These are phyloP conservation scores for Paramecium pentaurelia DNA, from an alignment of 73 alveolate genomes.

Conservation along the genomic window DNA sequence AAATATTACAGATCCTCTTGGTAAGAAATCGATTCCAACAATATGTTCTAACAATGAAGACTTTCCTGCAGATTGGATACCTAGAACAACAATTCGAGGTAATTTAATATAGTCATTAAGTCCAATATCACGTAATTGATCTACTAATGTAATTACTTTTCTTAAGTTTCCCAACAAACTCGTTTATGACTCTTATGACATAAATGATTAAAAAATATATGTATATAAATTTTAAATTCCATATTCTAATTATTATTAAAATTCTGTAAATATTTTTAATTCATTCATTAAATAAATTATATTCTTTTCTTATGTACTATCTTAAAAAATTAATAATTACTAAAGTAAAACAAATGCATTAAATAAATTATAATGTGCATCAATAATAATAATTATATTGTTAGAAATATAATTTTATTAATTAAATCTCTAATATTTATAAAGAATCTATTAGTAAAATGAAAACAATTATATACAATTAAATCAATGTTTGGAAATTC, in stretches of 20 bases:
- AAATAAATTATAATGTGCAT: too few species aligned
- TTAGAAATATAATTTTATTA: too few species aligned
- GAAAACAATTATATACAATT: too few species aligned
- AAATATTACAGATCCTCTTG: slow-evolving; percentile 72
- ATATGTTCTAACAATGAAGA: slow-evolving; percentile 85
- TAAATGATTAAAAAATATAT: neutral
- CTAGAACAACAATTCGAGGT: slow-evolving; percentile 76
- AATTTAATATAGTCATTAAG: slow-evolving; percentile 68
- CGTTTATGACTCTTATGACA: neutral
- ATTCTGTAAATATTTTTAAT: neutral
- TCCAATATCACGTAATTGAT: slow-evolving; percentile 69
- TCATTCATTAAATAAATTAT: too few species aligned
- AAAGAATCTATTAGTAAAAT: too few species aligned
- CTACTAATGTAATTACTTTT: slow-evolving; percentile 52
- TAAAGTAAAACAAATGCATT: too few species aligned
- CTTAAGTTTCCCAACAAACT: slow-evolving; percentile 50
- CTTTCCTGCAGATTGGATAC: slow-evolving; percentile 84
- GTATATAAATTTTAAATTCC: neutral
- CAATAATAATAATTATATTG: too few species aligned
- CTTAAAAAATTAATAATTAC: too few species aligned
- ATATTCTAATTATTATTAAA: neutral
- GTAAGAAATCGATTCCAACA: slow-evolving; percentile 81
- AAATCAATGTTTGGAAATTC: too few species aligned
- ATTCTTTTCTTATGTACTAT: neutral
- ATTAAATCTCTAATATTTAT: too few species aligned